These are phyloP conservation scores for Butyriboletus loyo DNA, from an alignment of 768 basidiomycete genomes.

Conservation along the genomic window DNA sequence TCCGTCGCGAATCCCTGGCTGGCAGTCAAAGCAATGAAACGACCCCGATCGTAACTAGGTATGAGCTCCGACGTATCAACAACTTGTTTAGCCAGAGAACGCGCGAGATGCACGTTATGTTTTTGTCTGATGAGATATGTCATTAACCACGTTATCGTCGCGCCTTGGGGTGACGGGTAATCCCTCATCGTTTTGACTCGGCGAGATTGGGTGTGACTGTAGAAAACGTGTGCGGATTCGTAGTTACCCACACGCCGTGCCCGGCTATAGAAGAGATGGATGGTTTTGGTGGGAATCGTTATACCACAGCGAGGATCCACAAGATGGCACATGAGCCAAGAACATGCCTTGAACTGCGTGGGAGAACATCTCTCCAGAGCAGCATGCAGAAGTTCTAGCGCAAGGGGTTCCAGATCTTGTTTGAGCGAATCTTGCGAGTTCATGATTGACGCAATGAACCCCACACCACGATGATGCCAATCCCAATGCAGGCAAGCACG, in stretches of 20 bases:
- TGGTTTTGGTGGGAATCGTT: slow-evolving; percentile 40
- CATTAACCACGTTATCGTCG: slow-evolving; percentile 53
- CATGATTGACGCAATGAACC: slow-evolving; percentile 35
- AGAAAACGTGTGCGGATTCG: slow-evolving; percentile 44
- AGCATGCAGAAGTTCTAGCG: slow-evolving; percentile 43
- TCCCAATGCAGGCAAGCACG: slow-evolving; percentile 54
- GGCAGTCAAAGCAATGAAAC: slow-evolving; percentile 48
- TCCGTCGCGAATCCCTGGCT: slow-evolving; percentile 43
- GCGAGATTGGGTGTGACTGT: slow-evolving; percentile 41
- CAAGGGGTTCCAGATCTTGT: slow-evolving; percentile 32
- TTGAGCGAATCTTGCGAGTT: slow-evolving; percentile 21
- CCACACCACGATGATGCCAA: slow-evolving; percentile 44
- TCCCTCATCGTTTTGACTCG: slow-evolving; percentile 29
- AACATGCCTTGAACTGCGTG: slow-evolving; percentile 38
- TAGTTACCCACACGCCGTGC: slow-evolving; percentile 32
- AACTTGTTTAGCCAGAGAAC: slow-evolving; percentile 49
- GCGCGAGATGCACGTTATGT: slow-evolving; percentile 43
- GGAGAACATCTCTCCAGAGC: slow-evolving; percentile 37
- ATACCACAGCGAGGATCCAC: slow-evolving; percentile 29
- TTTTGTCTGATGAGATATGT: slow-evolving; percentile 37
- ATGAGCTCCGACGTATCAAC: slow-evolving; percentile 41
- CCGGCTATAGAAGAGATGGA: slow-evolving; percentile 46
- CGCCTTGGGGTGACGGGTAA: slow-evolving; percentile 51
- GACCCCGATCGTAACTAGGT: slow-evolving; percentile 43
- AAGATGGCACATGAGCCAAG: slow-evolving; percentile 40